These are phyloP conservation scores for Metschnikowia koreensis DNA, from an alignment of 805 yeast genomes.

Conservation along the genomic window DNA sequence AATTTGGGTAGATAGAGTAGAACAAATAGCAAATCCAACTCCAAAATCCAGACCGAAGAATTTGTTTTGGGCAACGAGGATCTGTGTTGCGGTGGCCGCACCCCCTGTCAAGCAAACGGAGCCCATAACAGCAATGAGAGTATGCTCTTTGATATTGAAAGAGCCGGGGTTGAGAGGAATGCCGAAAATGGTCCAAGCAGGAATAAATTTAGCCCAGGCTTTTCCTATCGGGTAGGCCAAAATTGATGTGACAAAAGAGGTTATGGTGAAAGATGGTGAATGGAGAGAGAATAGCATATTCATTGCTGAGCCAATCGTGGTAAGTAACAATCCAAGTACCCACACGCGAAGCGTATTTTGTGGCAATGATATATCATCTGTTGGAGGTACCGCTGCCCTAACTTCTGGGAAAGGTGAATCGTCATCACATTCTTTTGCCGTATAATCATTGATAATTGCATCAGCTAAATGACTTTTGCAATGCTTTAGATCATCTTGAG, in stretches of 20 bases:
- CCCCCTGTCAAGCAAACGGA: slow-evolving; percentile 21
- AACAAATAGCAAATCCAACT: slow-evolving; percentile 29
- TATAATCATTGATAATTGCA: not conserved
- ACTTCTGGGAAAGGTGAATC: slow-evolving; percentile 26
- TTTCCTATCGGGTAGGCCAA: slow-evolving; percentile 25
- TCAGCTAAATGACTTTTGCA: not conserved
- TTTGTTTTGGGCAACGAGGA: slow-evolving; percentile 20
- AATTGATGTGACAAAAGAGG: slow-evolving; percentile 26
- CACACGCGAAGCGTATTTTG: slow-evolving; percentile 23
- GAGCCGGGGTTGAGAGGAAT: slow-evolving; percentile 24
- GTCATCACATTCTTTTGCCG: not conserved
- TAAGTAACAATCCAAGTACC: slow-evolving; percentile 20
- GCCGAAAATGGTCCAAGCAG: slow-evolving; percentile 11
- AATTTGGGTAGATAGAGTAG: slow-evolving; percentile 29
- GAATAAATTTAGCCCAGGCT: slow-evolving; percentile 18
- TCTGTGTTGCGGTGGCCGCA: slow-evolving; percentile 20
- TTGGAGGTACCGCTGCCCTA: slow-evolving; percentile 21
- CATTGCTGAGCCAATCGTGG: slow-evolving; percentile 27
- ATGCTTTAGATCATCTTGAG: not conserved
- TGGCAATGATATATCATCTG: slow-evolving; percentile 18
- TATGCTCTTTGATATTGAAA: slow-evolving; percentile 16
- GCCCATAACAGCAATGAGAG: slow-evolving; percentile 14
- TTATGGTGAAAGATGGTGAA: slow-evolving; percentile 25
- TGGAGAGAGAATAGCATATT: slow-evolving; percentile 26
- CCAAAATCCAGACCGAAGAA: slow-evolving; percentile 12